Evolutionary conservation across 202 grass and related monocot species (phyloP), one percentile per base, ranked within the genome.

Genomic region (Setaria italica): DNA sequence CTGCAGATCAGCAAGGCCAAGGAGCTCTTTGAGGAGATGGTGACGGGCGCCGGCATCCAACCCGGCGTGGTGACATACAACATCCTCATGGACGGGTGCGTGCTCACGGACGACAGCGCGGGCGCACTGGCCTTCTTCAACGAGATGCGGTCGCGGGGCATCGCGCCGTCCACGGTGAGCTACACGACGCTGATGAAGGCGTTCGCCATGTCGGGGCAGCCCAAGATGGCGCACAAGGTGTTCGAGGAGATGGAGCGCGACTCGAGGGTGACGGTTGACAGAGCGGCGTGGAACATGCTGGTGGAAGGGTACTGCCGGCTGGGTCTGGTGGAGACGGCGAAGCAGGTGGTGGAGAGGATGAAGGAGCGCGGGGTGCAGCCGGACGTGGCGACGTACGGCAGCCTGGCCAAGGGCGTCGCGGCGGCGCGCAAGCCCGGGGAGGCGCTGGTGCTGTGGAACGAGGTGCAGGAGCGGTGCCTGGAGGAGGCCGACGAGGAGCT

Each of bases 161-260:
- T 98, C 68, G 78, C 91, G 68, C 95, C 95, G 34, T 92, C 89
- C 5, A 82, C 89, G 56, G 90, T 86, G 59, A 98, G 95, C 92
- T 98, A 98, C 86, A 98, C 93, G 51, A 98, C 93, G 17, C 78
- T 98, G 55, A 98, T 98, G 93, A 95, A 98, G 86, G 93, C 93
- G 50, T 92, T 98, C 32, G 95, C 93, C 15, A 25, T 80, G 57
- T 84, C 95, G 17, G 93, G 91, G 17, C 95, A 95, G 67, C 91
- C 93, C 50, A 98, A 88, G 81, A 48, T 85, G 11, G 95, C 91
- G 62, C 93, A 94, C 71, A 90, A 85, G 84, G 95, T 95, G 84
- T 95, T 98, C 60, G 86, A 98, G 16, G 93, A 98, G 48, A 98
- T 98, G 95, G 81, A 81, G 14, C 89, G 83, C 16, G 93, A 98